phyloP scores from a whole-genome alignment of 1,284 basidiomycete species.

The Baeospora myosura region DNA sequence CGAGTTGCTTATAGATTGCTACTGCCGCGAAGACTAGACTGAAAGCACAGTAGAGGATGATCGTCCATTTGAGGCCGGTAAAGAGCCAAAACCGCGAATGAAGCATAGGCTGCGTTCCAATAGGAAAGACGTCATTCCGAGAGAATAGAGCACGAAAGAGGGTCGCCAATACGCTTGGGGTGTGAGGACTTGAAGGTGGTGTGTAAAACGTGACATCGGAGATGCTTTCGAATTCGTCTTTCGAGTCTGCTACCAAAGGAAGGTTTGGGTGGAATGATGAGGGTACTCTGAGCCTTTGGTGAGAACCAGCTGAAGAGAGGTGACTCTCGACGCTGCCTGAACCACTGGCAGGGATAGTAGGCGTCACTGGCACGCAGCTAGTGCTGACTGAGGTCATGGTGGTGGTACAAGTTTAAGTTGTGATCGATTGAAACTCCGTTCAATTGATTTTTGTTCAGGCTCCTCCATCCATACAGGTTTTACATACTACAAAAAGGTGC shows the following conservation, averaged over 20 bases:
- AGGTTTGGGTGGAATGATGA: not conserved
- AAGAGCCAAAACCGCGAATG: slow-evolving; percentile 18
- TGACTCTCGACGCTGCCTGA: slow-evolving; percentile 1
- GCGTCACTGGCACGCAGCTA: too few relatives aligned
- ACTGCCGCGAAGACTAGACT: slow-evolving; percentile 34
- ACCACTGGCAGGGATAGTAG: too few relatives aligned
- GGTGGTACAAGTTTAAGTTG: not conserved
- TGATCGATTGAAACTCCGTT: not conserved
- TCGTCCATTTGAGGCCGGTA: slow-evolving; percentile 24
- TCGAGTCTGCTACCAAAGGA: too few relatives aligned
- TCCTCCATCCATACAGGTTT: too few relatives aligned
- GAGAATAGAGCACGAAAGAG: not conserved
- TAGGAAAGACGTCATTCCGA: not conserved
- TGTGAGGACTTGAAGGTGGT: not conserved
- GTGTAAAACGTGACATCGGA: not conserved
- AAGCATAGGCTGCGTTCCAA: not conserved
- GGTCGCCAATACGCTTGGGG: not conserved
- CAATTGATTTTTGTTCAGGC: not conserved
- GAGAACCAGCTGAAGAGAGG: not conserved
- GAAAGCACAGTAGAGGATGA: slow-evolving; percentile 33
- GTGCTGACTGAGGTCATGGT: not conserved
- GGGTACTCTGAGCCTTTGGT: not conserved
- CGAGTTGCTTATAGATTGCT: slow-evolving; percentile 19
- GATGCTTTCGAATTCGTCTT: too few relatives aligned
- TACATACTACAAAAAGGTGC: too few relatives aligned